Evolutionary conservation across 2,329 filamentous ascomycete genomes (phyloP), one percentile per base, ranked within the genome.

Genomic region (Sclerotinia trifoliorum): DNA sequence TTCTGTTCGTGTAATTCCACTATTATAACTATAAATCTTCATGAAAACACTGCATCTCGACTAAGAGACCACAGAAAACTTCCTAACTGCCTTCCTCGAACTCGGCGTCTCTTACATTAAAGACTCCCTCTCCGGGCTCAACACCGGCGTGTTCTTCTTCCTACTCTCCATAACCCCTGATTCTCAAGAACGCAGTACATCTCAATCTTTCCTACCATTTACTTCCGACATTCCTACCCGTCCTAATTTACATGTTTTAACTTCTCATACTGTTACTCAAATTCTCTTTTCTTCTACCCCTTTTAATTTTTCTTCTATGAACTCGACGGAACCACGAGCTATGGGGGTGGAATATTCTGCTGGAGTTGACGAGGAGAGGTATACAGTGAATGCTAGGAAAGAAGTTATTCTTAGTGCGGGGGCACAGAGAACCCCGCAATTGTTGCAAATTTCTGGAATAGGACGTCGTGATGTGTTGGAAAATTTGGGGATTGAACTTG

Each of bases 361-460:
- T 26, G 11, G 55, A 8, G 19, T 35, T 2, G 5, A 57, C 35
- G 26, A 60, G n/a, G 21, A 60, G 26, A 66, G 19, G 13, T 68
- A 73, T 58, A 68, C 68, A 26, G 68, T 76, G 10, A 35, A n/a
- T 3, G 71, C 71, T 3, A 66, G 10, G 0, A 70, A 71, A 65
- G 84, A 85, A 71, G 80, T 86, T 21, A 84, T 86, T 46, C 70
- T 86, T 11, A 80, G 80, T 0, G 83, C 81, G 1, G 84, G 84
- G 19, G 77, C 80, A 2, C 83, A 84, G 73, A 83, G 84, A 74
- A 81, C 81, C 1, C 83, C 84, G 0, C 82, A 85, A 68, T 78
- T 86, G 6, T 79, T 86, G 3, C 82, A 83, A 74, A 78, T 85
- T 0, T 83, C 81, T 56, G 84, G 84, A 7, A 79, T 86, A 42